Conservation (phyloP, 257 asterid genomes). For the Scutellaria minor region DNA sequence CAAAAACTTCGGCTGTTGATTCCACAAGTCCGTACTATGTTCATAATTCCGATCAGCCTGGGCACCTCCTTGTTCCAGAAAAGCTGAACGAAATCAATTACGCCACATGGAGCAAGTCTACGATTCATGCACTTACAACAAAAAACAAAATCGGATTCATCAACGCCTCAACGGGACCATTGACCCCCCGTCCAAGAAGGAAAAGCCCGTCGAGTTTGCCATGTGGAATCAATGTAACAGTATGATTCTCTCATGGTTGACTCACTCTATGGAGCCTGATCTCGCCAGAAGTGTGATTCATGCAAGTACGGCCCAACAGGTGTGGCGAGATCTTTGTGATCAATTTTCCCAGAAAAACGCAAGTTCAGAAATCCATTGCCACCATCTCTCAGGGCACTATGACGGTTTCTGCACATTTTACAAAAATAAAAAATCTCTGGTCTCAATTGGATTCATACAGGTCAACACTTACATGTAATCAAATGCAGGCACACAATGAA, state of each 20-base stretch:
- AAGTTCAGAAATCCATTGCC: background rate
- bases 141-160: too few species aligned
- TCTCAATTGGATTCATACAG: background rate
- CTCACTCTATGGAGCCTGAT: too few species aligned
- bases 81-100: background rate
- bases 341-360: background rate
- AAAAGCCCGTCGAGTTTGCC: too few species aligned
- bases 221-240: too few species aligned
- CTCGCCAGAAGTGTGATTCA: too few species aligned
- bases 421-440: background rate
- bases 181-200: too few species aligned
- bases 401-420: background rate
- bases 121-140: too few species aligned
- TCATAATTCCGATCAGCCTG: background rate
- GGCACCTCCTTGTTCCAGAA: background rate
- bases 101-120: background rate
- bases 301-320: background rate
- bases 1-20: too few species aligned
- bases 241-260: too few species aligned
- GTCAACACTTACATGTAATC: background rate
- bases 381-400: too few species aligned
- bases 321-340: background rate
- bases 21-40: background rate
- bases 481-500: background rate
- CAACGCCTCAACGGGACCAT: too few species aligned